Base-by-base conservation (phyloP, 129 eudicot genomes). In the Arctium minus region DNA sequence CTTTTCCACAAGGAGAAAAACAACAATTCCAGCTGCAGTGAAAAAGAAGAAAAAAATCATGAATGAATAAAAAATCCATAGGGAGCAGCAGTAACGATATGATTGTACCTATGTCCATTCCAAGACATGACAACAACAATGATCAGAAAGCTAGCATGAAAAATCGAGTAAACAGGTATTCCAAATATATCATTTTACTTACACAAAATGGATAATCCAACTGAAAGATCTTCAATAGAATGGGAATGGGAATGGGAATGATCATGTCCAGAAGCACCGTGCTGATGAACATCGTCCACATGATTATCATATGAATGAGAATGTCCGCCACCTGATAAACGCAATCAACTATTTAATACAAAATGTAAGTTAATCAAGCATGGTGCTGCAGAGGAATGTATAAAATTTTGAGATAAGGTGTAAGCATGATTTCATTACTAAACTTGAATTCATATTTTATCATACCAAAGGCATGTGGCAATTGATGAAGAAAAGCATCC, bases 401-500 rank as follows among this genome's bases (percentile, higher is more conserved):
- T 31, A 4, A 22, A 73, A 32, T 33, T 15, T 32, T 4, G 33
- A 11, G 17, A 60, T 22, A 75, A 75, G 32, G 60, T 75, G 35
- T 27, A 77, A 33, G 35, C 44, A 67, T 40, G 7, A 11, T 69
- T 38, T 53, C 18, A 39, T 17, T 32, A 38, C 13, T 17, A 75
- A 30, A 65, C n/a, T 56, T n/a, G 3, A 67, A 3, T 31, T 68
- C 12, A 8, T 37, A 71, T 31, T 38, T n/a, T 56, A 38, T 70
- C 86, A 76, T 93, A 96, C 99, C 94, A 80, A 96, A 93, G 72
- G 99, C 98, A 89, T 96, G 99, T 53, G 98, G 99, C 78, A 96
- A 82, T 78, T 96, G 99, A 88, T 96, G 99, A 85, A 96, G 96
- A 86, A 96, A 96, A 81, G 99, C 99, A 90, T 96, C 98, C 12